Evolutionary conservation across 1,139 yeast genomes (phyloP).

Genomic region (Geotrichum restrictum): DNA sequence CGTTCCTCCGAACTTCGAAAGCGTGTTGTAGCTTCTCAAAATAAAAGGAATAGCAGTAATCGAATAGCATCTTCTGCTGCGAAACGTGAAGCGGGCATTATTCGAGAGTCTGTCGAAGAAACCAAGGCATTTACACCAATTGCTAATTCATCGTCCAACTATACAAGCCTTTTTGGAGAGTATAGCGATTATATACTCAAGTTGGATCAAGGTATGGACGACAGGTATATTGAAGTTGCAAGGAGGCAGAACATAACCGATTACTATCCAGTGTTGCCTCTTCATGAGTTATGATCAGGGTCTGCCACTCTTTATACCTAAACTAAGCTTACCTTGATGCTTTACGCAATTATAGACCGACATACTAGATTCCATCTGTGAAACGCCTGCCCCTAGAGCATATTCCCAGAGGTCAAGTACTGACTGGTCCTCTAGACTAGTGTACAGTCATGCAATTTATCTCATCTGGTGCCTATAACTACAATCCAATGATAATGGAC

Average conservation of each 20-base stretch:
- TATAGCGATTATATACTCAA: slow-evolving; percentile 20
- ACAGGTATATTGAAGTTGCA: slow-evolving; percentile 18
- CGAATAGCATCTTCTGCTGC: not conserved
- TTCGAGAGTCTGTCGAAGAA: slow-evolving; percentile 21
- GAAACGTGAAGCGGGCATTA: not conserved
- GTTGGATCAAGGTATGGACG: slow-evolving; percentile 24
- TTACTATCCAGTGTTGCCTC: slow-evolving; percentile 28
- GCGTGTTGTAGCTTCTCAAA: slow-evolving; percentile 5
- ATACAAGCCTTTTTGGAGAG: slow-evolving; percentile 23
- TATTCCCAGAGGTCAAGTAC: too few species aligned
- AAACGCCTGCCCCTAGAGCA: too few species aligned
- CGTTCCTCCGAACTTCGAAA: slow-evolving; percentile 27
- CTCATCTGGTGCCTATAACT: too few species aligned
- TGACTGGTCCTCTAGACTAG: too few species aligned
- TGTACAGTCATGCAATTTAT: too few species aligned
- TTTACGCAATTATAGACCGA: too few species aligned
- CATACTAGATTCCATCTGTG: too few species aligned
- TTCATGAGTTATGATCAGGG: slow-evolving; percentile 7
- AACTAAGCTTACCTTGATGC: too few species aligned
- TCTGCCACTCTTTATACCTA: too few species aligned
- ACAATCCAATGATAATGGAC: too few species aligned
- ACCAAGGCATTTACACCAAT: slow-evolving; percentile 22
- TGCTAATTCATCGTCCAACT: slow-evolving; percentile 10
- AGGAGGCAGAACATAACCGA: slow-evolving; percentile 19
- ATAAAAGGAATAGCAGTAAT: not conserved